Evolutionary conservation across 2,329 filamentous ascomycete species (phyloP).

Genomic region (Epichloe festucae): DNA sequence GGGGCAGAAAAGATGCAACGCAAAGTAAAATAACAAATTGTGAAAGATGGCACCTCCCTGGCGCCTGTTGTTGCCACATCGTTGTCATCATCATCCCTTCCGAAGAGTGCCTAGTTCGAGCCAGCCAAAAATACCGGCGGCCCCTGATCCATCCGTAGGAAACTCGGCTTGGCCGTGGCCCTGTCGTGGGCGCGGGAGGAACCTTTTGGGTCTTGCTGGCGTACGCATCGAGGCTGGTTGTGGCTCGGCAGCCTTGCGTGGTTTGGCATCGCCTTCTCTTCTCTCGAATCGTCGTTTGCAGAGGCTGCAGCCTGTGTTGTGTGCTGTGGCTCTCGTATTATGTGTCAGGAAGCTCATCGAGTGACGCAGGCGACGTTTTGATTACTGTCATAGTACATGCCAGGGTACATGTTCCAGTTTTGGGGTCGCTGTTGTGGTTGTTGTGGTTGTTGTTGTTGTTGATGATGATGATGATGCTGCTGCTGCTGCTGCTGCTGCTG

Average conservation of each 20-base stretch:
- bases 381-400: slow-evolving; percentile 16
- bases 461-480: slow-evolving; percentile 14
- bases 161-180: no score
- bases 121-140: no score
- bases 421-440: slow-evolving; percentile 16
- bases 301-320: neutral
- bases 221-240: no score
- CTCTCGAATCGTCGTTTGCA: no score
- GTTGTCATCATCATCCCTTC: neutral
- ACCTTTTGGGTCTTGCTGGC: no score
- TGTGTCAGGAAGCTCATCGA: neutral
- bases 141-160: no score
- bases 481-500: neutral
- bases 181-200: no score
- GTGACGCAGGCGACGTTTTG: slow-evolving; percentile 7
- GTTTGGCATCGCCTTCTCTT: no score
- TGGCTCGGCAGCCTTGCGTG: no score
- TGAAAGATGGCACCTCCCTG: neutral
- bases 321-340: neutral
- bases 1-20: neutral
- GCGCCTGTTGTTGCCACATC: neutral
- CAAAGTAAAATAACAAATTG: neutral
- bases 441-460: slow-evolving; percentile 5
- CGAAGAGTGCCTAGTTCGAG: neutral
- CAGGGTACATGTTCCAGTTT: slow-evolving; percentile 20